Evolutionary conservation across 192 early-diverging fungal species (phyloP).

Genomic region (Backusella macrospora): DNA sequence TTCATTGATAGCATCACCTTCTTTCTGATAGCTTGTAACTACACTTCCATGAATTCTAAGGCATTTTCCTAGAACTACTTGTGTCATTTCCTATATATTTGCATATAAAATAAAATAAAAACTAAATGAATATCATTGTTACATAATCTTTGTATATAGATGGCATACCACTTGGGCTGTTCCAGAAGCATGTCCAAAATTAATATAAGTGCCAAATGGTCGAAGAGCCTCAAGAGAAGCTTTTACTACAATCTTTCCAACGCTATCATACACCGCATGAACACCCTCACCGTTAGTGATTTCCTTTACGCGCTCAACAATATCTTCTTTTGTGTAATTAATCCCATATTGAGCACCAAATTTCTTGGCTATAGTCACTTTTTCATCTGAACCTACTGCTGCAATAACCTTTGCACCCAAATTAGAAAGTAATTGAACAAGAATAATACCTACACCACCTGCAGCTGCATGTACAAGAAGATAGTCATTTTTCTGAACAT

Average conservation of each 20-base stretch:
- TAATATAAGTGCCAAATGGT: slow-evolving; percentile 71
- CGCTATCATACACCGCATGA: slow-evolving; percentile 87
- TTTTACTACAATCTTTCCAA: slow-evolving; percentile 85
- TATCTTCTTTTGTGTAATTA: slow-evolving; percentile 67
- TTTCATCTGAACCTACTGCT: slow-evolving; percentile 74
- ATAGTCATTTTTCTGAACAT: slow-evolving; percentile 71
- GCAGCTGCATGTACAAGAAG: slow-evolving; percentile 90
- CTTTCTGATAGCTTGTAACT: slow-evolving; percentile 63
- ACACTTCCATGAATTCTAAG: slow-evolving; percentile 40
- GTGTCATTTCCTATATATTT: background rate
- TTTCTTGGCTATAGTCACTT: slow-evolving; percentile 61
- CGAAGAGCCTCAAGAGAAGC: slow-evolving; percentile 65
- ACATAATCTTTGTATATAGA: too few species aligned
- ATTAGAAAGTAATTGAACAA: slow-evolving; percentile 76
- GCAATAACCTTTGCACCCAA: slow-evolving; percentile 90
- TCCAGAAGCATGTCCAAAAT: slow-evolving; percentile 91
- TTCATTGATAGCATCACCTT: slow-evolving; percentile 64
- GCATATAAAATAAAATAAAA: too few species aligned
- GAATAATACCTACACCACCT: slow-evolving; percentile 82
- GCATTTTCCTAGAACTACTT: slow-evolving; percentile 11
- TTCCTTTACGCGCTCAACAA: slow-evolving; percentile 67
- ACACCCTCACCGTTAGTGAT: slow-evolving; percentile 77
- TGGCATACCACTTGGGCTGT: slow-evolving; percentile 70
- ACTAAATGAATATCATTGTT: too few species aligned
- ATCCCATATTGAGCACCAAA: slow-evolving; percentile 77